Base-by-base conservation (phyloP, 805 yeast species). In the Wickerhamomyces pijperi region DNA sequence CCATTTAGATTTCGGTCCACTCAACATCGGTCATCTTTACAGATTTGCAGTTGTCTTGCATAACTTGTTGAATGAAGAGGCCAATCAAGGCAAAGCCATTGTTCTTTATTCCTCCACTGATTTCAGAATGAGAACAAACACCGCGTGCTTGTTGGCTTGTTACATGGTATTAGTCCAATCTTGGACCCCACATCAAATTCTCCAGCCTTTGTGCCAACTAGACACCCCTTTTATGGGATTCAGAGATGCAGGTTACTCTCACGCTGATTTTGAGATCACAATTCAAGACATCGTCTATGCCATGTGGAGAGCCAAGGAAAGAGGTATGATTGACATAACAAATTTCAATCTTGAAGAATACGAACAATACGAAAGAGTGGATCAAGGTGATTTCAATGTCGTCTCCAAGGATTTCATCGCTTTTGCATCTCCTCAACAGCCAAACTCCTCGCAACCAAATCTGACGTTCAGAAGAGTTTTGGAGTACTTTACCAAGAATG, bases 111-210 rank as follows among this genome's bases (percentile, higher is more conserved):
- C 96, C 13, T 70, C 87, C 1, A 77, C 90, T 0, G 78, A 83
- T 25, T 75, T 95, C 1, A 77, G 81, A 45, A 80, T 80, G 47
- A 64, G 98, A 51, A 78, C 97, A 6, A 92, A 92, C 54, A 94
- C 97, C 15, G 97, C 97, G 4, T 87, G 97, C 59, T 67, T 92
- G 45, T 66, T 92, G 38, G 85, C 95, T 47, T 86, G 97, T 53
- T 92, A 92, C 61, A 87, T 92, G 97, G 73, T 92, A 1, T 63
- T 92, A 39, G 90, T 92, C 15, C 98, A 92, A 57, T 80, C 86
- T 13, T 92, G 98, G 98, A 86, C 97, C 1, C 98, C 98, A 0
- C 98, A 92, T 60, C 92, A 92, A 59, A 98, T 88, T 0, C 63
- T 92, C 46, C 97, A 94, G 43, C 98, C 98, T 1, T 74, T 92